Base-by-base conservation (phyloP, 2,329 filamentous ascomycete species). In the Fusarium floridanum region DNA sequence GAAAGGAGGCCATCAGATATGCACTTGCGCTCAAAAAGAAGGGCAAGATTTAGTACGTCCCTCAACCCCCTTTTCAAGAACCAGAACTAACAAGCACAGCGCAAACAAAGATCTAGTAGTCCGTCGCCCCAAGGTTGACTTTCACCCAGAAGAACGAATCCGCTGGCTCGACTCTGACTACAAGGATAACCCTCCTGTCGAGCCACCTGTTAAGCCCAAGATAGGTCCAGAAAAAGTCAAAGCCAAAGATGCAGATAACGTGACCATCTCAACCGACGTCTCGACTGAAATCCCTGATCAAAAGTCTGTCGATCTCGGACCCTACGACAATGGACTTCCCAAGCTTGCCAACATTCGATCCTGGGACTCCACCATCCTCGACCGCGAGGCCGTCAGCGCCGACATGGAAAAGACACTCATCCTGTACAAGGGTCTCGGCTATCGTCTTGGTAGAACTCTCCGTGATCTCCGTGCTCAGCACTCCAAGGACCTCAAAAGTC, bases 371-470 rank as follows among this genome's bases (percentile, higher is more conserved):
- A 43, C 41, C 41, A 29, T 34, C 37, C 32, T 32, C 4, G 36
- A 37, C 20, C 27, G 36, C 6, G 16, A 34, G 10, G 14, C 22
- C 7, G 36, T 71, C n/a, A 12, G 45, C 10, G 27, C 32, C 45
- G 63, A 73, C 20, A 34, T 29, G 57, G 29, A 37, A 14, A 73
- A 61, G 48, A 77, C 70, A 2, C 34, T 61, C 5, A 64, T 68
- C 37, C 75, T 81, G 20, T 80, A 77, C 29, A 45, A 59, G 17
- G 71, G 82, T 27, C 74, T 85, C 22, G 83, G 81, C 24, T 85
- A 80, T 69, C 84, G 85, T 43, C 80, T 86, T 67, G 85, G 85
- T 29, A 72, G 76, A 53, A 84, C 83, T 6, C 71, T 82, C 24
- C 63, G 50, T 6, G 53, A 66, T 6, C 71, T 80, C 5, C 63